These are phyloP conservation scores for Trebouxia gelatinosa DNA, from an alignment of 163 green algal species.

Conservation along the genomic window DNA sequence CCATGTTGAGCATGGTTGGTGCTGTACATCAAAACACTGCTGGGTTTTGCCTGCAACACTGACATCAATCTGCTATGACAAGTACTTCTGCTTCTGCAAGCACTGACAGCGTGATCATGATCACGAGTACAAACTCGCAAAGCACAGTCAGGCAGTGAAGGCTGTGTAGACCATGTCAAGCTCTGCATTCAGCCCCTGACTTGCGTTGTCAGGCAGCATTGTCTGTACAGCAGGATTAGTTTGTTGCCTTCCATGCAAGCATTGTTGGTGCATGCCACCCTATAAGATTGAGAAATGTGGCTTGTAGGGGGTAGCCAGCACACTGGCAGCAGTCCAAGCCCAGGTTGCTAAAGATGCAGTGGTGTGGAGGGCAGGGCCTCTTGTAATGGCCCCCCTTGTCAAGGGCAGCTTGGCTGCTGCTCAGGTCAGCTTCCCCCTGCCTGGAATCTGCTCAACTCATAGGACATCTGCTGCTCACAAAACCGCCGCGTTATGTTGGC, in stretches of 20 bases:
- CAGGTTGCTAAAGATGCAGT: conserved; percentile 28
- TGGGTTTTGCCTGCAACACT: too few relatives aligned
- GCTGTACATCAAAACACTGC: too few relatives aligned
- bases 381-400: conserved; percentile 35
- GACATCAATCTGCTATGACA: too few relatives aligned
- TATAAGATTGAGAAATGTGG: background rate
- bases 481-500: too few relatives aligned
- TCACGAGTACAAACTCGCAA: background rate
- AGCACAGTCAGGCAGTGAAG: background rate
- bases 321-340: conserved; percentile 31
- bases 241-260: background rate
- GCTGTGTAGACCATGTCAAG: background rate
- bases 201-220: background rate
- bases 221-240: background rate
- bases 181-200: too few relatives aligned
- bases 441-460: too few relatives aligned
- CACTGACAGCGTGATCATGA: too few relatives aligned
- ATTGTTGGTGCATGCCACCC: background rate
- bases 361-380: conserved; percentile 35
- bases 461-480: too few relatives aligned
- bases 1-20: too few relatives aligned
- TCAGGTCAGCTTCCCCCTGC: background rate
- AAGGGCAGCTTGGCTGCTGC: conserved; percentile 1
- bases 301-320: background rate
- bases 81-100: too few relatives aligned